phyloP scores from a whole-genome alignment of 2,329 filamentous ascomycete species.

The Akanthomyces dipterigenus region DNA sequence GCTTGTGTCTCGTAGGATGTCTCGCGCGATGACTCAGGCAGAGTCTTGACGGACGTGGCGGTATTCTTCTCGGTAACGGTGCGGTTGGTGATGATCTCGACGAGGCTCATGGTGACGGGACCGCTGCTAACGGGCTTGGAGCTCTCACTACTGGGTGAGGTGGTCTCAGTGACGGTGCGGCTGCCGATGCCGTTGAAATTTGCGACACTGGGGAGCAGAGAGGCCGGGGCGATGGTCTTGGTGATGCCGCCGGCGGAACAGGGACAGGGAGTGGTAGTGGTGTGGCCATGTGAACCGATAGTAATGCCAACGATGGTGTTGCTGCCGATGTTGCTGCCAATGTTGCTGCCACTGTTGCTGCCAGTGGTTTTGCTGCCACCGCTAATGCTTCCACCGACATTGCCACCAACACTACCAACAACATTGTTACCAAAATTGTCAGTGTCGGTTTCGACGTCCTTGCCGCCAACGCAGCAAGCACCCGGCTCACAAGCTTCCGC shows the following conservation, averaged over 20 bases:
- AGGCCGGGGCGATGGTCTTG: background rate
- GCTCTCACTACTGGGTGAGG: too few relatives aligned
- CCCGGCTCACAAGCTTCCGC: conserved; percentile 4
- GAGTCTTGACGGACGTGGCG: background rate
- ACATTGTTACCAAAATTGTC: background rate
- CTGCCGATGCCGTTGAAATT: background rate
- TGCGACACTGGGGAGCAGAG: background rate
- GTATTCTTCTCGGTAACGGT: background rate
- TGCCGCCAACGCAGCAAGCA: background rate
- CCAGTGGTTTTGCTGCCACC: background rate
- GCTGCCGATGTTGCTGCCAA: background rate
- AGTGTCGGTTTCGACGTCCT: background rate
- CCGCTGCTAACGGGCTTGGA: background rate
- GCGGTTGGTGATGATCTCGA: background rate
- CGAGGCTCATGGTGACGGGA: background rate
- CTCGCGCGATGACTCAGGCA: background rate
- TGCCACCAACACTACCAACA: background rate
- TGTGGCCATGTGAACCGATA: background rate
- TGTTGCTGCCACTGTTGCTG: too few relatives aligned
- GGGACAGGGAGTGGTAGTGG: background rate
- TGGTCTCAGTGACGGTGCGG: background rate
- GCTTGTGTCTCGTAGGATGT: too few relatives aligned
- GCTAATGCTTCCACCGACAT: too few relatives aligned
- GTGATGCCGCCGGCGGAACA: too few relatives aligned
- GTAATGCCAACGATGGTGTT: too few relatives aligned